phyloP scores from a whole-genome alignment of 208 protist genomes.

The Acanthamoeba rhysodes region DNA sequence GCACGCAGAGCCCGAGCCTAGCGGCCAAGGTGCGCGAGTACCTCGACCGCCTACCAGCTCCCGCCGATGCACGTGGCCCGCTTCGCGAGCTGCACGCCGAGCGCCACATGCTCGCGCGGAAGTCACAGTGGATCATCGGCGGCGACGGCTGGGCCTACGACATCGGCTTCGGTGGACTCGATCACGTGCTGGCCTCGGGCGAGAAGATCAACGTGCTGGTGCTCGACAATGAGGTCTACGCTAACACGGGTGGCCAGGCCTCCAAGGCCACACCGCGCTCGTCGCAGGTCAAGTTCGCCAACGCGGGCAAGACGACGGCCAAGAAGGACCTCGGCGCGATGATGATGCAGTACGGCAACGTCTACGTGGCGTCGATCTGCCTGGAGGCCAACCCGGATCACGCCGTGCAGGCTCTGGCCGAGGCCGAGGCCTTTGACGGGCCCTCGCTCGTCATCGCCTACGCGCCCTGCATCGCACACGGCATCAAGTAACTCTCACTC shows the following conservation, averaged over 20 bases:
- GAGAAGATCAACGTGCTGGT: slow-evolving; percentile 86
- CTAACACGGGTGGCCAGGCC: slow-evolving; percentile 89
- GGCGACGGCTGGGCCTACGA: slow-evolving; percentile 90
- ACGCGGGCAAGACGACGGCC: slow-evolving; percentile 76
- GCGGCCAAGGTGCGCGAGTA: neutral
- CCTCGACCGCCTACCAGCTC: neutral
- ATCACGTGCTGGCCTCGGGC: slow-evolving; percentile 84
- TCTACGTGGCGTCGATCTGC: slow-evolving; percentile 85
- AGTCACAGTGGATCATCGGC: slow-evolving; percentile 83
- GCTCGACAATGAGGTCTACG: slow-evolving; percentile 89
- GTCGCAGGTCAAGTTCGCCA: slow-evolving; percentile 83
- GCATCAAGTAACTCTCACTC: slow-evolving; percentile 37
- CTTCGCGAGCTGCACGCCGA: slow-evolving; percentile 57
- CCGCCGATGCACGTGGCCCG: neutral
- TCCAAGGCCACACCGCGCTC: slow-evolving; percentile 84
- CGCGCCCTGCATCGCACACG: slow-evolving; percentile 86
- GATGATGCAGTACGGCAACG: slow-evolving; percentile 80
- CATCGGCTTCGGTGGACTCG: slow-evolving; percentile 88
- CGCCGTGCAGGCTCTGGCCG: slow-evolving; percentile 75
- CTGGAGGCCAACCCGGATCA: slow-evolving; percentile 79
- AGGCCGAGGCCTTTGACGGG: slow-evolving; percentile 84
- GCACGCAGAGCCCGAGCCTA: neutral
- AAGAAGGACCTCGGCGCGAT: slow-evolving; percentile 88
- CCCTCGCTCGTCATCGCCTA: slow-evolving; percentile 85
- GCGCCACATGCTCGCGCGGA: slow-evolving; percentile 77